These are phyloP conservation scores for Bassia scoparia DNA, from an alignment of 148 eudicot species.

Conservation along the genomic window DNA sequence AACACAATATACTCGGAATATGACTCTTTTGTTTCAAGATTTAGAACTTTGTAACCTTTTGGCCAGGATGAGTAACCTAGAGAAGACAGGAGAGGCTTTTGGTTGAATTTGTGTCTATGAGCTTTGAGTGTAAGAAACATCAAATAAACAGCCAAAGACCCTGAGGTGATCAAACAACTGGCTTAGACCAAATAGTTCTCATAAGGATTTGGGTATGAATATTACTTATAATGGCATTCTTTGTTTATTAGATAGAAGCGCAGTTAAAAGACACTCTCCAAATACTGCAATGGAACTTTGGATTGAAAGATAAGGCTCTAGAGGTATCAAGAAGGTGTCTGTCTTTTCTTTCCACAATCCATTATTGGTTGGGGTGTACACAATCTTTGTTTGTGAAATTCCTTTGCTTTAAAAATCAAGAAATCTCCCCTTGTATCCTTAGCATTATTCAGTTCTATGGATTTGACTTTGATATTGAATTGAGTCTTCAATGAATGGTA, in stretches of 20 bases:
- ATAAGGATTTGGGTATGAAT: not conserved
- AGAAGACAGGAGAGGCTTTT: not conserved
- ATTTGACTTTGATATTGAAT: not conserved
- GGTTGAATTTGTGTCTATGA: not conserved
- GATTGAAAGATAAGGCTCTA: not conserved
- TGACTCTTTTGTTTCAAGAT: not conserved
- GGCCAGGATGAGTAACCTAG: not conserved
- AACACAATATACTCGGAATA: not conserved
- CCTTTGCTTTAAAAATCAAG: not conserved
- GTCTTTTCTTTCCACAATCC: not conserved
- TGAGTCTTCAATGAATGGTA: not conserved
- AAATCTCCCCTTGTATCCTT: not conserved
- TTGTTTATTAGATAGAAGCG: not conserved
- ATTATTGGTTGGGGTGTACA: not conserved
- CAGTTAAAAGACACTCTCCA: not conserved
- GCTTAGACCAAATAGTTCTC: not conserved
- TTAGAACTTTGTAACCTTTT: not conserved
- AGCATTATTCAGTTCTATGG: not conserved
- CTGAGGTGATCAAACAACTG: not conserved
- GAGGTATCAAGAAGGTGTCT: not conserved
- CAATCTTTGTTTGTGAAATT: slow-evolving; percentile 20
- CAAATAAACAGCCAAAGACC: not conserved
- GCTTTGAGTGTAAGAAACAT: not conserved
- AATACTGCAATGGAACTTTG: not conserved
- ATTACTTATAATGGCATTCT: not conserved